Conservation (phyloP, 805 yeast genomes). For the Suhomyces sp. region DNA sequence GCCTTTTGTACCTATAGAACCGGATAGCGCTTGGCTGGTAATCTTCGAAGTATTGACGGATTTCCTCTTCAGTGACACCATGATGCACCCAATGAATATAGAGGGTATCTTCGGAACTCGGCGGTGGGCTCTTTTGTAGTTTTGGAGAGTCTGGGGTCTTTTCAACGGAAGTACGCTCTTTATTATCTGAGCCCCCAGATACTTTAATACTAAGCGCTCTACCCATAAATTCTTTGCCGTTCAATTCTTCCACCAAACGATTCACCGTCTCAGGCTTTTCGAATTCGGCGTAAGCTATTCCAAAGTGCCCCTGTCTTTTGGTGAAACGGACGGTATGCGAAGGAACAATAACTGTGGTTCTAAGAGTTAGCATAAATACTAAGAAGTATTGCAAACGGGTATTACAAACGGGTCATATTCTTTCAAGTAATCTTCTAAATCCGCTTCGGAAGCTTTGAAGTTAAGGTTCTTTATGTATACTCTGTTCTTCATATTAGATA, state of each 20-base stretch:
- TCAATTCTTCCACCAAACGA: conserved; percentile 22
- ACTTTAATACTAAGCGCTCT: conserved; percentile 26
- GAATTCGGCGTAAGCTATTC: conserved; percentile 47
- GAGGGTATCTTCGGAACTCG: conserved; percentile 34
- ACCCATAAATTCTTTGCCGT: conserved; percentile 28
- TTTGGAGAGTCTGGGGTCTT: not conserved
- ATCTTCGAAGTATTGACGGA: conserved; percentile 43
- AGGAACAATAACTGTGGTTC: conserved; percentile 48
- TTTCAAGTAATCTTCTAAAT: conserved; percentile 43
- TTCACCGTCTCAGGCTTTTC: conserved; percentile 26
- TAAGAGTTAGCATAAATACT: conserved; percentile 7
- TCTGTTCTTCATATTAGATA: conserved; percentile 20
- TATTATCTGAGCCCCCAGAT: not conserved
- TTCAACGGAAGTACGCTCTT: not conserved
- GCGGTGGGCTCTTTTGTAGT: not conserved
- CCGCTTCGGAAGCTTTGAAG: conserved; percentile 51
- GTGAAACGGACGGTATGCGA: conserved; percentile 50
- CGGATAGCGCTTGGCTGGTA: conserved; percentile 18
- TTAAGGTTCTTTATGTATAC: conserved; percentile 56
- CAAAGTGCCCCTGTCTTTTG: conserved; percentile 48
- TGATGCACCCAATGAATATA: conserved; percentile 42
- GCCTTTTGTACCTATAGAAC: not conserved
- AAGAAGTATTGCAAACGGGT: not conserved
- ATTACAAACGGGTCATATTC: conserved; percentile 46
- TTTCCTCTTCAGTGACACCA: conserved; percentile 40